Percentiles rank a stretch among this genome's conserved stretches.
Evolutionary conservation across 169 alveolate species (phyloP).

Genomic region (Perkinsus marinus): DNA sequence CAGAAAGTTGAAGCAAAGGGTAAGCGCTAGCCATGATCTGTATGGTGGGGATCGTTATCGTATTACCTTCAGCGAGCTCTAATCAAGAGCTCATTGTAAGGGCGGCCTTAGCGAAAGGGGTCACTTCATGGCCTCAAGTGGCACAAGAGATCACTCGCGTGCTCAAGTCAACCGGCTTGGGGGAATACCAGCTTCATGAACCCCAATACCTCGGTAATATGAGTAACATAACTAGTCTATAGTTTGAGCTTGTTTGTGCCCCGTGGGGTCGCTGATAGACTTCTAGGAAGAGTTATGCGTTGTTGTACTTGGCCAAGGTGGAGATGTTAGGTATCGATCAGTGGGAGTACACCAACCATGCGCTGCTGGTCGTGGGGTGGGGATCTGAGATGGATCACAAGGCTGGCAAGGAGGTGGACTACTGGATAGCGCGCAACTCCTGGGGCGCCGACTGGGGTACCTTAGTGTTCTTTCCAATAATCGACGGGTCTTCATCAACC

Average conservation of each 20-base stretch:
- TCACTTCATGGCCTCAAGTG: not conserved
- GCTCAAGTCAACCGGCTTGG: not conserved
- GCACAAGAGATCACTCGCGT: not conserved
- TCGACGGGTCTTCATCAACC: not conserved
- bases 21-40: not conserved
- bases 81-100: not conserved
- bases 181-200: not conserved
- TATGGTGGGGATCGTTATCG: not conserved
- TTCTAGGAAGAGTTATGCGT: too few species aligned
- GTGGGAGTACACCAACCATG: slow-evolving; percentile 32
- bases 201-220: not conserved
- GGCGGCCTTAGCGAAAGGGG: not conserved
- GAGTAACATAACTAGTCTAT: too few species aligned
- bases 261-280: too few species aligned
- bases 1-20: not conserved
- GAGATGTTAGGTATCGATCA: slow-evolving; percentile 4
- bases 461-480: not conserved
- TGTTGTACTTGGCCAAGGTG: too few species aligned
- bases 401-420: slow-evolving; percentile 17
- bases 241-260: too few species aligned
- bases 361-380: slow-evolving; percentile 21
- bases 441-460: slow-evolving; percentile 30
- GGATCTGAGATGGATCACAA: not conserved
- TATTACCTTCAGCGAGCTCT: not conserved
- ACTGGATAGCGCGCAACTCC: slow-evolving; percentile 26